Conservation (phyloP, 2,329 filamentous ascomycete genomes). For the Claviceps digitariae region DNA sequence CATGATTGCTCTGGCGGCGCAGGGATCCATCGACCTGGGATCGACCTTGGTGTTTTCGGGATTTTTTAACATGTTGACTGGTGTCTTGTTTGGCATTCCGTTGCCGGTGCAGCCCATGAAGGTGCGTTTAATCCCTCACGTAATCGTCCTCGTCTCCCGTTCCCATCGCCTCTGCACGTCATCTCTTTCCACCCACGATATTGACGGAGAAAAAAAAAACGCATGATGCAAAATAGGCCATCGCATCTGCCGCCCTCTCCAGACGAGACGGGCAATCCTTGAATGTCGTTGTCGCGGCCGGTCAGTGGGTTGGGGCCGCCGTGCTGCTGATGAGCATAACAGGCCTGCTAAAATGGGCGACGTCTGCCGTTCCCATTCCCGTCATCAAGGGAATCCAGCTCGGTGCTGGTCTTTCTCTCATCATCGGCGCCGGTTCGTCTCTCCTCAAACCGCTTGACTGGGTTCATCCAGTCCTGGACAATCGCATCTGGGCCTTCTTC, state of each 20-base stretch:
- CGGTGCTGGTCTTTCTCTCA: conserved; percentile 73
- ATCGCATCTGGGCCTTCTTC: conserved; percentile 60
- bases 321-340: conserved; percentile 69
- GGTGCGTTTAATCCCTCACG: conserved; percentile 19
- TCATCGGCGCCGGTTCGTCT: conserved; percentile 59
- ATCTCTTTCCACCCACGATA: background rate
- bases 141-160: background rate
- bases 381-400: conserved; percentile 93
- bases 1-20: conserved; percentile 71
- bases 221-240: conserved; percentile 39
- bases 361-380: conserved; percentile 63
- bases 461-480: conserved; percentile 58
- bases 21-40: conserved; percentile 65
- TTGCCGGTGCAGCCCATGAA: conserved; percentile 85
- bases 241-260: conserved; percentile 78
- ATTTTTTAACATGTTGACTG: conserved; percentile 73
- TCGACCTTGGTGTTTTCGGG: conserved; percentile 83
- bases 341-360: conserved; percentile 62
- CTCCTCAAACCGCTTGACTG: conserved; percentile 58
- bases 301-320: conserved; percentile 56
- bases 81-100: conserved; percentile 72
- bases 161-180: background rate
- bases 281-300: conserved; percentile 62
- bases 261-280: conserved; percentile 38
- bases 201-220: background rate